Conservation (phyloP, 78 protist species). For the Mastigamoeba balamuthi region DNA sequence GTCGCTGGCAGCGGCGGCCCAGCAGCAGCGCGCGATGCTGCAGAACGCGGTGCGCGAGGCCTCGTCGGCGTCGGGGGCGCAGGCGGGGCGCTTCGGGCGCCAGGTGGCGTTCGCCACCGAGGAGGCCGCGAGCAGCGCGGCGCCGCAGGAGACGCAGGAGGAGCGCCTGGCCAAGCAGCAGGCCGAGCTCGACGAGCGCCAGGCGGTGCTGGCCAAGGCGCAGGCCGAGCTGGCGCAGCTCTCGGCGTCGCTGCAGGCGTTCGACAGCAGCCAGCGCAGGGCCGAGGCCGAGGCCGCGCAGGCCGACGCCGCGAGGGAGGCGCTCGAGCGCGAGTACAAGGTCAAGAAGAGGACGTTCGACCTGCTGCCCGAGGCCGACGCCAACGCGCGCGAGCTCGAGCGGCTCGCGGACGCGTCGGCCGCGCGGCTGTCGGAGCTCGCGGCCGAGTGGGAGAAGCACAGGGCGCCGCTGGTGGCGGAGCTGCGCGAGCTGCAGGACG, state of each 20-base stretch:
- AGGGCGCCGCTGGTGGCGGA: conserved; percentile 29
- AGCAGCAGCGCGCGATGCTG: background rate
- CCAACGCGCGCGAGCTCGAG: conserved; percentile 21
- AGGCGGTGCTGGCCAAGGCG: background rate
- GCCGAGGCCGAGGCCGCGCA: conserved; percentile 15
- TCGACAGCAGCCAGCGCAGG: conserved; percentile 7
- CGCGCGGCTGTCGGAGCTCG: conserved; percentile 27
- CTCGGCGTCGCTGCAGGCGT: background rate
- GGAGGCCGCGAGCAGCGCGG: background rate
- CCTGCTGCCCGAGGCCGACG: conserved; percentile 49
- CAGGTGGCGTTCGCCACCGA: conserved; percentile 33
- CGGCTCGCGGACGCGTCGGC: conserved; percentile 17
- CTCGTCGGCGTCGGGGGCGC: background rate
- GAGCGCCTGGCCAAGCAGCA: conserved; percentile 25
- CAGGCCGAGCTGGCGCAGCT: background rate
- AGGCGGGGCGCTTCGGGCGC: conserved; percentile 22
- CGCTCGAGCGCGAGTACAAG: conserved; percentile 33
- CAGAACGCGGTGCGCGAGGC: background rate
- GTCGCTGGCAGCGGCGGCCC: background rate
- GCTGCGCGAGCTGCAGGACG: conserved; percentile 25
- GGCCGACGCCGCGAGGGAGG: conserved; percentile 22
- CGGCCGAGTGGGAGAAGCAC: conserved; percentile 3
- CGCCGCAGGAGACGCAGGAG: conserved; percentile 24
- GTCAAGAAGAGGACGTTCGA: conserved; percentile 43
- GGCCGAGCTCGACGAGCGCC: conserved; percentile 16